Percentiles rank a stretch among this genome's conserved stretches.
Conservation (phyloP, 768 basidiomycete genomes). For the Psilocybe azurescens region DNA sequence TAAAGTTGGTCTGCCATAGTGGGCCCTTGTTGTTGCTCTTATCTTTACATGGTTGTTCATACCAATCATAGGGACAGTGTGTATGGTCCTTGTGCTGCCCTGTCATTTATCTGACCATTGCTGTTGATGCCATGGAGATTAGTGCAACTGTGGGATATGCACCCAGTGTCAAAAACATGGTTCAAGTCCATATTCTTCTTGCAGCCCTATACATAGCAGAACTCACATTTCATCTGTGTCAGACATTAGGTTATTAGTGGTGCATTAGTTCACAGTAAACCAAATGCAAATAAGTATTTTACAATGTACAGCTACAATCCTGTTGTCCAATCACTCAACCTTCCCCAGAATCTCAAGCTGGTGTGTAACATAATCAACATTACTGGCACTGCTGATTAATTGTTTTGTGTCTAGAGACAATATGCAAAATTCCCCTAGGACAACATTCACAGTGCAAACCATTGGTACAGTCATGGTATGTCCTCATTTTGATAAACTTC, state of each 20-base stretch:
- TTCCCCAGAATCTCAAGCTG: slow-evolving; percentile 65
- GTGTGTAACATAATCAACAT: slow-evolving; percentile 18
- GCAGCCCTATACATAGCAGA: neutral
- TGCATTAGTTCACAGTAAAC: slow-evolving; percentile 48
- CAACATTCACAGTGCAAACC: slow-evolving; percentile 57
- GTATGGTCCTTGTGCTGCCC: slow-evolving; percentile 15
- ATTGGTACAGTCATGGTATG: slow-evolving; percentile 57
- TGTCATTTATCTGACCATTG: neutral
- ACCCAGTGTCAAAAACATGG: slow-evolving; percentile 27
- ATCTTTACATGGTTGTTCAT: slow-evolving; percentile 50
- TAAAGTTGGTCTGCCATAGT: slow-evolving; percentile 41
- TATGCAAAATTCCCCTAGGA: slow-evolving; percentile 61
- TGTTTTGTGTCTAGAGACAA: slow-evolving; percentile 29
- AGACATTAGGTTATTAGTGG: slow-evolving; percentile 49
- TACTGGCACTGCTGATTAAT: neutral
- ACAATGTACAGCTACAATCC: slow-evolving; percentile 49
- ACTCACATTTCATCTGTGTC: neutral
- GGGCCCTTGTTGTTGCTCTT: slow-evolving; percentile 44
- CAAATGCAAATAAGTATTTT: slow-evolving; percentile 54
- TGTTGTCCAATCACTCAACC: slow-evolving; percentile 46
- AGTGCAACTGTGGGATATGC: slow-evolving; percentile 16
- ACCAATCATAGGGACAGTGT: slow-evolving; percentile 51
- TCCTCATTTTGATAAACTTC: neutral
- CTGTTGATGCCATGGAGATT: neutral
- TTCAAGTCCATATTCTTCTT: slow-evolving; percentile 28